Evolutionary conservation across 2,329 filamentous ascomycete genomes (phyloP).

Genomic region (Aureobasidium sp.): DNA sequence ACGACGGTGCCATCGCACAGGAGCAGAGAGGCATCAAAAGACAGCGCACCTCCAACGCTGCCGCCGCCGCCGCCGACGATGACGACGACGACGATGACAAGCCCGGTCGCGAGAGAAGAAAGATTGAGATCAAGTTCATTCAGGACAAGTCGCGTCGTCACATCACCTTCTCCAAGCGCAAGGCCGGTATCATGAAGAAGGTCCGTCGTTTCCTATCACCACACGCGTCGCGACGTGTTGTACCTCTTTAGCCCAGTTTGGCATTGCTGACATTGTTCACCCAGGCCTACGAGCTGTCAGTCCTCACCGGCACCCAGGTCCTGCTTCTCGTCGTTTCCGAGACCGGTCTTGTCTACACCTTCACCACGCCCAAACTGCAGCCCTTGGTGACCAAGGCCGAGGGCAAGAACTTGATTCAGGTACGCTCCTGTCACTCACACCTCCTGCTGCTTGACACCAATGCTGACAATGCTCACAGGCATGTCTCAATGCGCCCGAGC

Average conservation of each 20-base stretch:
- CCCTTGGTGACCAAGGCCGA: slow-evolving; percentile 96
- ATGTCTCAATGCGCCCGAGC: slow-evolving; percentile 93
- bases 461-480: slow-evolving; percentile 53
- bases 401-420: slow-evolving; percentile 98
- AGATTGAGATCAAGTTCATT: slow-evolving; percentile 99
- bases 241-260: neutral
- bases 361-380: slow-evolving; percentile 96
- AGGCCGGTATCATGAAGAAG: slow-evolving; percentile 99
- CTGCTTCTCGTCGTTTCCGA: slow-evolving; percentile 93
- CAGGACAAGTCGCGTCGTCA: slow-evolving; percentile 98
- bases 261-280: slow-evolving; percentile 14
- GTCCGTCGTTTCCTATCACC: slow-evolving; percentile 40
- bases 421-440: slow-evolving; percentile 35
- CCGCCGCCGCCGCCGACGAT: slow-evolving; percentile 66
- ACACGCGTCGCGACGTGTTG: slow-evolving; percentile 17
- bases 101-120: slow-evolving; percentile 92
- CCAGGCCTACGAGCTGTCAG: slow-evolving; percentile 88
- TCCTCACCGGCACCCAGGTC: slow-evolving; percentile 96
- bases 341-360: slow-evolving; percentile 95
- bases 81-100: slow-evolving; percentile 98
- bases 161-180: slow-evolving; percentile 99
- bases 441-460: slow-evolving; percentile 24
- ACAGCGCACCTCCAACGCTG: slow-evolving; percentile 55
- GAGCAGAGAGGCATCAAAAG: slow-evolving; percentile 81
- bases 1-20: slow-evolving; percentile 53